These are phyloP conservation scores for Kazachstania martiniae DNA, from an alignment of 805 yeast genomes.

Conservation along the genomic window DNA sequence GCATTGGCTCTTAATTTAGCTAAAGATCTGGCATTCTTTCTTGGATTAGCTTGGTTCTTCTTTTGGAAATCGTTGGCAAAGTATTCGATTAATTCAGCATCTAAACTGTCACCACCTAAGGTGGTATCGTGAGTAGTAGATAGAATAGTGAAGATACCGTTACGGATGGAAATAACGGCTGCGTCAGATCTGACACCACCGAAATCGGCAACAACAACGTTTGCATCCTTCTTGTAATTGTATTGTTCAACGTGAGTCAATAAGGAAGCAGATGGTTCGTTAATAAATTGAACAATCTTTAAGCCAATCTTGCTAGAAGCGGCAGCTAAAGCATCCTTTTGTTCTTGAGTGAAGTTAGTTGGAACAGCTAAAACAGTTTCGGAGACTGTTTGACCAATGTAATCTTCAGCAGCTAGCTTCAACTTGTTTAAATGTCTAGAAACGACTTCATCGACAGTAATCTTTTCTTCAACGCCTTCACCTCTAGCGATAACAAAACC, in stretches of 20 bases:
- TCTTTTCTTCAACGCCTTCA: constrained; percentile 40
- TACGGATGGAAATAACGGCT: constrained; percentile 86
- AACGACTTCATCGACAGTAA: constrained; percentile 68
- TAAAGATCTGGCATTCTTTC: constrained; percentile 67
- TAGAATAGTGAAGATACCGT: constrained; percentile 83
- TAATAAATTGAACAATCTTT: constrained; percentile 73
- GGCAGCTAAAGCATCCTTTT: constrained; percentile 49
- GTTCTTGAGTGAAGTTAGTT: constrained; percentile 69
- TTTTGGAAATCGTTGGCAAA: constrained; percentile 92
- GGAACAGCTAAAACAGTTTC: constrained; percentile 88
- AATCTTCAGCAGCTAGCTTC: constrained; percentile 85
- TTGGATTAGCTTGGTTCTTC: constrained; percentile 73
- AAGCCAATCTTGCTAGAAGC: constrained; percentile 65
- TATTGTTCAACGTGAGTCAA: constrained; percentile 63
- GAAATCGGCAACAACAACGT: constrained; percentile 78
- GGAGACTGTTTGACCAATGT: constrained; percentile 68
- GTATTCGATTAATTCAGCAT: constrained; percentile 65
- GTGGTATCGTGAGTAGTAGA: constrained; percentile 74
- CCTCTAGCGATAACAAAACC: constrained; percentile 49
- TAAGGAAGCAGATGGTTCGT: constrained; percentile 88
- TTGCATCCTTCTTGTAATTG: constrained; percentile 21
- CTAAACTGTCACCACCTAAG: constrained; percentile 84
- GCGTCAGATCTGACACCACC: constrained; percentile 96
- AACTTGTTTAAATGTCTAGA: constrained; percentile 76
- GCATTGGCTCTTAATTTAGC: constrained; percentile 84